Evolutionary conservation across 352 stramenopile species (phyloP).

Genomic region (Globisporangium perplexum): DNA sequence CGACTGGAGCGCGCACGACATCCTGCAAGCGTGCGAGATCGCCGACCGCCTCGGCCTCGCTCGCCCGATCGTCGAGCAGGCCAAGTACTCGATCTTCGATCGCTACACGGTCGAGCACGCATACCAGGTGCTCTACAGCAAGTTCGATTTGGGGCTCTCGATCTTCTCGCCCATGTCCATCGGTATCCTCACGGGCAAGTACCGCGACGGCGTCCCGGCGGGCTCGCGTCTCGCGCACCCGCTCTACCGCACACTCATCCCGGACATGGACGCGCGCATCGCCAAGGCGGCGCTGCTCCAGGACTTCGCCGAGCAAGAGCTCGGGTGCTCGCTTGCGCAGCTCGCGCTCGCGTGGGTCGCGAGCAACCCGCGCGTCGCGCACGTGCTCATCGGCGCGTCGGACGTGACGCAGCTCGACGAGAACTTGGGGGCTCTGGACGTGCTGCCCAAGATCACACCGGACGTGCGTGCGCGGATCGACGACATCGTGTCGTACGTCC

Average conservation of each 20-base stretch:
- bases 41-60: slow-evolving; percentile 20
- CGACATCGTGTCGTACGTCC: slow-evolving; percentile 24
- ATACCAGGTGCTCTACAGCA: slow-evolving; percentile 40
- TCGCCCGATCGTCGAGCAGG: slow-evolving; percentile 37
- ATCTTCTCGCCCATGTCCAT: slow-evolving; percentile 38
- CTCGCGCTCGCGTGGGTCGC: slow-evolving; percentile 36
- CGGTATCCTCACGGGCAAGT: slow-evolving; percentile 57
- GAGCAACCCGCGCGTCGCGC: slow-evolving; percentile 27
- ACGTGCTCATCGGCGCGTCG: slow-evolving; percentile 32
- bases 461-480: slow-evolving; percentile 45
- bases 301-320: slow-evolving; percentile 13
- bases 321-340: slow-evolving; percentile 14
- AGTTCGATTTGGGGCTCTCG: slow-evolving; percentile 50
- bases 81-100: slow-evolving; percentile 56
- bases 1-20: slow-evolving; percentile 41
- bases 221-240: slow-evolving; percentile 20
- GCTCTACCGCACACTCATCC: slow-evolving; percentile 6
- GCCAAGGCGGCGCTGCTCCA: slow-evolving; percentile 17
- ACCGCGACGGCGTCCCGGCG: slow-evolving; percentile 22
- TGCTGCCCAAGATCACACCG: slow-evolving; percentile 34
- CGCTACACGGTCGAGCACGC: slow-evolving; percentile 46
- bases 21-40: slow-evolving; percentile 38
- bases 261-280: slow-evolving; percentile 12
- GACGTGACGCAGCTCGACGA: slow-evolving; percentile 41
- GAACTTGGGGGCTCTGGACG: slow-evolving; percentile 36